A percentile compares a stretch with the other conserved stretches of the same genome.
These are phyloP conservation scores for Beauveria sp. DNA, from an alignment of 2,329 filamentous ascomycete species.

Conservation along the genomic window DNA sequence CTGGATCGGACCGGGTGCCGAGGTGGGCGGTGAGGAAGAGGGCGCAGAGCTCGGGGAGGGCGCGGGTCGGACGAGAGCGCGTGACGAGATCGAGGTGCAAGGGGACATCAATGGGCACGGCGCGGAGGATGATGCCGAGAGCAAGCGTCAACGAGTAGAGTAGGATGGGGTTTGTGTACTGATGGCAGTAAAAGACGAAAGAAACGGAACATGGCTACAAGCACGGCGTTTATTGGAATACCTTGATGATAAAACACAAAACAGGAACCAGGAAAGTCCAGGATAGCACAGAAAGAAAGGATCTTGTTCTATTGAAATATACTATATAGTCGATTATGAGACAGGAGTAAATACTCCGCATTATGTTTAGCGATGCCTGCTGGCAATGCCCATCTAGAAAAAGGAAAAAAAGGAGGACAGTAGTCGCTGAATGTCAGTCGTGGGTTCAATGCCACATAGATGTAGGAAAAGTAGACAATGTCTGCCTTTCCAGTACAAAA, in stretches of 20 bases:
- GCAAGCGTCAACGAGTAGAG: slow-evolving; percentile 40
- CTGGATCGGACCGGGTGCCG: slow-evolving; percentile 48
- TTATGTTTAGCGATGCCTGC: not conserved
- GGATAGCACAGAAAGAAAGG: not conserved
- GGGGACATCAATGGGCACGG: slow-evolving; percentile 36
- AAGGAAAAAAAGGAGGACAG: not conserved
- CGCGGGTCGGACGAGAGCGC: slow-evolving; percentile 48
- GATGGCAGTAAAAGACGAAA: not conserved
- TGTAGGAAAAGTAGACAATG: not conserved
- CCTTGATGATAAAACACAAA: not conserved
- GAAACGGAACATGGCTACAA: not conserved
- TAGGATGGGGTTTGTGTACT: slow-evolving; percentile 15
- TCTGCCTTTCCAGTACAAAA: not conserved
- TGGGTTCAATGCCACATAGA: not conserved
- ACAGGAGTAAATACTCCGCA: not conserved
- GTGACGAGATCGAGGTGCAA: slow-evolving; percentile 43
- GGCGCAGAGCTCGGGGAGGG: slow-evolving; percentile 54
- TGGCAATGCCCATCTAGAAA: not conserved
- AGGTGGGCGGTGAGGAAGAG: slow-evolving; percentile 27
- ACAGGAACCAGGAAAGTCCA: not conserved
- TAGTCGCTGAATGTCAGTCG: not conserved
- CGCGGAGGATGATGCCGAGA: slow-evolving; percentile 32
- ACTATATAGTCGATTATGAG: not conserved
- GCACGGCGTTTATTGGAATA: not conserved
- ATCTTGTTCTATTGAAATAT: not conserved